Conservation (phyloP, 23 red algal genomes). For the Rhodosorus marinus region DNA sequence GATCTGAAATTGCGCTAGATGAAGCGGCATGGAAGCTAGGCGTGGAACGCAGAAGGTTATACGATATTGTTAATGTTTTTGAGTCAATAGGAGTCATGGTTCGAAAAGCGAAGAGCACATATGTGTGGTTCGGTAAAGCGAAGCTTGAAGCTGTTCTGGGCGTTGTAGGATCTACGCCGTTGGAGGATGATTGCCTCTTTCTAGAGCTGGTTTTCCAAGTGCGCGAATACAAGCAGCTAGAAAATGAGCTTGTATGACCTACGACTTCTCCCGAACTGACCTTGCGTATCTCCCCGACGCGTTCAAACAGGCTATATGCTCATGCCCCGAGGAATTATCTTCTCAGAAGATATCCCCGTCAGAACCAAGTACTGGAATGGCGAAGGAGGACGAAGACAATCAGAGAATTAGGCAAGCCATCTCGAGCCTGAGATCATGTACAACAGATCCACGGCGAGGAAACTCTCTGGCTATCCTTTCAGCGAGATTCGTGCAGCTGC, state of each 20-base stretch:
- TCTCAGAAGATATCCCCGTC: constrained; percentile 1
- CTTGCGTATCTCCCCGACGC: no score
- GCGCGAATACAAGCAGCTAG: no score
- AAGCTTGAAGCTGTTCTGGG: no score
- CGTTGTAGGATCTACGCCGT: no score
- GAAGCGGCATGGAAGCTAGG: constrained; percentile 26
- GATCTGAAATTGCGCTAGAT: constrained; percentile 82
- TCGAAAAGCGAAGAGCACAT: constrained; percentile 71
- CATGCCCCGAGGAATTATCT: no score
- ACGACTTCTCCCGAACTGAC: no score
- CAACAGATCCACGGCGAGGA: constrained; percentile 42
- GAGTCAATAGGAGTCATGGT: constrained; percentile 78
- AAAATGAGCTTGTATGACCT: no score
- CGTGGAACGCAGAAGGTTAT: constrained; percentile 82
- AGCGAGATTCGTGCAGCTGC: constrained; percentile 85
- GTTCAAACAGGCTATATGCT: no score
- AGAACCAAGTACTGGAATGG: neutral
- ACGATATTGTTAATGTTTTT: constrained; percentile 96
- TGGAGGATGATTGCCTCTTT: no score
- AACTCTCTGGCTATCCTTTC: constrained; percentile 81
- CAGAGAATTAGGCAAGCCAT: constrained; percentile 3
- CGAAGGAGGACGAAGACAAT: constrained; percentile 1
- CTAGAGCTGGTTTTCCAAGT: no score
- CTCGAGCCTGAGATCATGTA: constrained; percentile 5
- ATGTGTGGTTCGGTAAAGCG: constrained; percentile 53